These are phyloP conservation scores for Cercophora sp. DNA, from an alignment of 495 filamentous ascomycete species.

Conservation along the genomic window DNA sequence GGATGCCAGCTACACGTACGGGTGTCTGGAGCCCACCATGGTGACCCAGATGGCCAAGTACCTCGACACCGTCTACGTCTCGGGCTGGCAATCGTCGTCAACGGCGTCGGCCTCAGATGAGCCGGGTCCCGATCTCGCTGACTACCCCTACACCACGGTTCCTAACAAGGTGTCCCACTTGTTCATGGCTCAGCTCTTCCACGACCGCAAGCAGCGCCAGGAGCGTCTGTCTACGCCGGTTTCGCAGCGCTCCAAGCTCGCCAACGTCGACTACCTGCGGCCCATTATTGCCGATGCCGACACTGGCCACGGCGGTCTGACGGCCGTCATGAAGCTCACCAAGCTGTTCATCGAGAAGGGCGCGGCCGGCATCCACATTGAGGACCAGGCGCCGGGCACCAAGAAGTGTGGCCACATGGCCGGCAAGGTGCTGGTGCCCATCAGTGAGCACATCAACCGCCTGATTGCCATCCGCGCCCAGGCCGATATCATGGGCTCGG, in stretches of 20 bases:
- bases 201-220: conserved; percentile 97
- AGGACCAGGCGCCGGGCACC: conserved; percentile 96
- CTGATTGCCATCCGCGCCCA: conserved; percentile 95
- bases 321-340: conserved; percentile 97
- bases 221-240: conserved; percentile 80
- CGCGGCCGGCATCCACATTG: conserved; percentile 96
- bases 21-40: conserved; percentile 96
- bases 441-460: conserved; percentile 97
- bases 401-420: conserved; percentile 99
- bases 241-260: conserved; percentile 64
- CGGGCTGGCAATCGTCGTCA: conserved; percentile 97
- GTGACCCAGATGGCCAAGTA: conserved; percentile 99
- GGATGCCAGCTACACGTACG: conserved; percentile 89
- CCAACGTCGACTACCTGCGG: conserved; percentile 88
- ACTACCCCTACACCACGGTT: conserved; percentile 97
- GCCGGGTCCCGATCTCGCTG: conserved; percentile 94
- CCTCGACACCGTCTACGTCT: conserved; percentile 96
- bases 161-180: conserved; percentile 97
- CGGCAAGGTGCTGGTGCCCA: conserved; percentile 95
- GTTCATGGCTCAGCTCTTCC: conserved; percentile 97
- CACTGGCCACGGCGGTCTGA: conserved; percentile 94
- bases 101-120: conserved; percentile 93
- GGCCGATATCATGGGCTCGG: conserved; percentile 94
- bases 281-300: conserved; percentile 97
- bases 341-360: conserved; percentile 97